phyloP scores from a whole-genome alignment of 768 basidiomycete species.

The Tricholoma sp. region DNA sequence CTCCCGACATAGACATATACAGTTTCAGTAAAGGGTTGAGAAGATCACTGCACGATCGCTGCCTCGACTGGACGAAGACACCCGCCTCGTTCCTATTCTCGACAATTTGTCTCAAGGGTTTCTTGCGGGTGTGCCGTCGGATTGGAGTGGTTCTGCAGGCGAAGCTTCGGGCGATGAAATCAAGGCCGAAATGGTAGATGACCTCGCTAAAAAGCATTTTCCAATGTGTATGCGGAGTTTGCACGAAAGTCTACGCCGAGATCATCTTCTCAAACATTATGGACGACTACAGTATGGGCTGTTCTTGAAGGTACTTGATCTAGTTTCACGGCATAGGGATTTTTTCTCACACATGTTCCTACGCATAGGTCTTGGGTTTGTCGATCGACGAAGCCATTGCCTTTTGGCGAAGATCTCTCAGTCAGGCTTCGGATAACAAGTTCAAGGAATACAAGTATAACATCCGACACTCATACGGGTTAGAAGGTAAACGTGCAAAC shows the following conservation, averaged over 20 bases:
- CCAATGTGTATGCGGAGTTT: conserved; percentile 93
- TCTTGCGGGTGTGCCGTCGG: conserved; percentile 82
- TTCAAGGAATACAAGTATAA: conserved; percentile 99
- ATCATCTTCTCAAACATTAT: conserved; percentile 89
- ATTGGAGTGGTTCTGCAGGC: conserved; percentile 59
- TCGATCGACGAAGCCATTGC: conserved; percentile 90
- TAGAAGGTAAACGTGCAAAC: conserved; percentile 92
- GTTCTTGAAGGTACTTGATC: conserved; percentile 77
- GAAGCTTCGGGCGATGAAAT: conserved; percentile 58
- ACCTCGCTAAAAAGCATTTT: conserved; percentile 82
- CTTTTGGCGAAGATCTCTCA: conserved; percentile 92
- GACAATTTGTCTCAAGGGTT: conserved; percentile 92
- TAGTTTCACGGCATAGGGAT: not conserved
- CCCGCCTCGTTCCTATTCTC: conserved; percentile 82
- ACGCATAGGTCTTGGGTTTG: conserved; percentile 74
- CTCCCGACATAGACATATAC: not conserved
- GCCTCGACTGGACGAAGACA: conserved; percentile 92
- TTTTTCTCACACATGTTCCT: not conserved
- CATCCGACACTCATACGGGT: conserved; percentile 89
- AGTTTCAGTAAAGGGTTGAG: not conserved
- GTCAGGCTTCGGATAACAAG: conserved; percentile 78
- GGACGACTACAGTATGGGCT: conserved; percentile 88
- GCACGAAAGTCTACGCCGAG: conserved; percentile 70
- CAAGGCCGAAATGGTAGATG: conserved; percentile 93
- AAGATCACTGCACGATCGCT: conserved; percentile 83